phyloP scores from a whole-genome alignment of 2,329 filamentous ascomycete genomes.

The Xylariaceae sp. region DNA sequence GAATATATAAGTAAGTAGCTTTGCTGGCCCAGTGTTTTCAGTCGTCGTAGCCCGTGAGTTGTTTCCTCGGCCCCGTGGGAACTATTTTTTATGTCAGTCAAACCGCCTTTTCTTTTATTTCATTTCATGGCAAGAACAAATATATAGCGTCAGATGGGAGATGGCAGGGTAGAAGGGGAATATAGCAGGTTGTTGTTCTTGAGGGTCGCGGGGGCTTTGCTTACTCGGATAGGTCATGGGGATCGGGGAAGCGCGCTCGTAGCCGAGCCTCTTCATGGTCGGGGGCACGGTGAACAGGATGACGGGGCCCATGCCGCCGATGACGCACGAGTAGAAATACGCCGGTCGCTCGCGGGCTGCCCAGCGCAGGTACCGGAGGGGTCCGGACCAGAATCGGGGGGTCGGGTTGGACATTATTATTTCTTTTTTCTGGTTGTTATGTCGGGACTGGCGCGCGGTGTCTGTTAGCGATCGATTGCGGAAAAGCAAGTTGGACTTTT shows the following conservation, averaged over 20 bases:
- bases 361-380: conserved; percentile 83
- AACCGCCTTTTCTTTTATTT: neutral
- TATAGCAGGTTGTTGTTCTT: too few species aligned
- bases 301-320: conserved; percentile 69
- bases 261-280: conserved; percentile 66
- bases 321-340: conserved; percentile 78
- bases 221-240: conserved; percentile 93
- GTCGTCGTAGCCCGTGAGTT: conserved; percentile 56
- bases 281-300: conserved; percentile 67
- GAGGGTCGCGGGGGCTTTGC: too few species aligned
- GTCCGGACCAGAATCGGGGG: conserved; percentile 77
- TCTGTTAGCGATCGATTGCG: too few species aligned
- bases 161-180: too few species aligned
- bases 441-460: too few species aligned
- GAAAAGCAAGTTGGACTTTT: too few species aligned
- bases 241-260: conserved; percentile 64
- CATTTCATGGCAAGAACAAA: too few species aligned
- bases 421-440: conserved; percentile 22
- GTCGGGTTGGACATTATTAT: conserved; percentile 54
- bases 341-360: conserved; percentile 81
- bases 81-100: conserved; percentile 42
- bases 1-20: too few species aligned
- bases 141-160: conserved; percentile 35
- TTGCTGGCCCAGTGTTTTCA: too few species aligned
- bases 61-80: conserved; percentile 53